phyloP scores from a whole-genome alignment of 2,329 filamentous ascomycete genomes.

The Ceratocystis harringtonii region DNA sequence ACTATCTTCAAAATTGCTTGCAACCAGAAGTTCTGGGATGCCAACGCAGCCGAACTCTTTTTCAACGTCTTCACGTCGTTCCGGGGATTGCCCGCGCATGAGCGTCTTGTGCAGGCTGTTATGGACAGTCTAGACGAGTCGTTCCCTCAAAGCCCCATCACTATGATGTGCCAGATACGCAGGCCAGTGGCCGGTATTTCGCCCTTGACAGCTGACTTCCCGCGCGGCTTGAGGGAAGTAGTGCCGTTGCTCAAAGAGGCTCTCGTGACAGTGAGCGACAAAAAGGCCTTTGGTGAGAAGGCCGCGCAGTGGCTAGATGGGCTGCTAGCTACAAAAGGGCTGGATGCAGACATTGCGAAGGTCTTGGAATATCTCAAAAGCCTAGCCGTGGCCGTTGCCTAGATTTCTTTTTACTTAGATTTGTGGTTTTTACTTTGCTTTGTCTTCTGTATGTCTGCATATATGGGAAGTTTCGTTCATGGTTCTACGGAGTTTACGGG shows the following conservation, averaged over 20 bases:
- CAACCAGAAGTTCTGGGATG: slow-evolving; percentile 57
- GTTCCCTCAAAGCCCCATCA: slow-evolving; percentile 45
- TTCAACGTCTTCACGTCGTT: slow-evolving; percentile 68
- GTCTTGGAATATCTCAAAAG: slow-evolving; percentile 40
- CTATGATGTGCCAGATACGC: slow-evolving; percentile 56
- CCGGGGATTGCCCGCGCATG: slow-evolving; percentile 38
- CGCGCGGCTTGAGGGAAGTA: slow-evolving; percentile 50
- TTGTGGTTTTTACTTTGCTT: neutral
- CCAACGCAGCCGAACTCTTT: slow-evolving; percentile 55
- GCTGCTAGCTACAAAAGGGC: slow-evolving; percentile 33
- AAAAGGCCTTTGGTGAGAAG: slow-evolving; percentile 32
- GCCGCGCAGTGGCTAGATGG: slow-evolving; percentile 39
- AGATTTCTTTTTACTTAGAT: neutral
- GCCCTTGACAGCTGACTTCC: slow-evolving; percentile 53
- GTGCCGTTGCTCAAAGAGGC: slow-evolving; percentile 45
- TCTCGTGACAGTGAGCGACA: slow-evolving; percentile 32
- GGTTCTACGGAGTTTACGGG: slow-evolving; percentile 5
- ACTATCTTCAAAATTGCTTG: slow-evolving; percentile 80
- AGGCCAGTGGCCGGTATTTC: slow-evolving; percentile 54
- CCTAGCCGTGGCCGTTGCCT: neutral
- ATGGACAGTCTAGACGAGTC: slow-evolving; percentile 45
- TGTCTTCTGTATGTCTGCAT: neutral
- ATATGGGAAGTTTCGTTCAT: slow-evolving; percentile 5
- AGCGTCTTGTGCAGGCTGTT: slow-evolving; percentile 58
- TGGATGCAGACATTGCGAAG: slow-evolving; percentile 41